phyloP scores from a whole-genome alignment of 441 rosid genomes.

The Rhodomyrtus psidioides region DNA sequence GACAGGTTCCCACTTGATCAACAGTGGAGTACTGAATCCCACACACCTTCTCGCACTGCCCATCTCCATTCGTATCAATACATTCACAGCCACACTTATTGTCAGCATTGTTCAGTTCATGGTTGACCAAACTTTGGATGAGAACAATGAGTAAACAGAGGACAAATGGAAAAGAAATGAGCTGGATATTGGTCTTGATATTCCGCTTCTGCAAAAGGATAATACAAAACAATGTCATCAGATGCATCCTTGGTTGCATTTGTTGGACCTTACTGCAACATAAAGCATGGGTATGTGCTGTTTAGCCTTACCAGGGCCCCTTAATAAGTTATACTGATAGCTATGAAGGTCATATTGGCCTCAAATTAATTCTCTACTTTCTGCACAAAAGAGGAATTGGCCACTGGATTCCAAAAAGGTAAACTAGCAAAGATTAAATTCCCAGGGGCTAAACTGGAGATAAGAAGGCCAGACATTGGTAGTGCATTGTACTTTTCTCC shows the following conservation, averaged over 20 bases:
- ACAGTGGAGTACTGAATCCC: slow-evolving; percentile 38
- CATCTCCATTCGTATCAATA: slow-evolving; percentile 27
- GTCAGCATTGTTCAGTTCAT: not conserved
- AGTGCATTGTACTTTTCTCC: not conserved
- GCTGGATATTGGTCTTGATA: slow-evolving; percentile 3
- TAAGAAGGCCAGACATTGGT: not conserved
- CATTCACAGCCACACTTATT: slow-evolving; percentile 26
- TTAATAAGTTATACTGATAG: not conserved
- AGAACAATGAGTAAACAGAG: slow-evolving; percentile 1
- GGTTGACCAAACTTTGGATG: not conserved
- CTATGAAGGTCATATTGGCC: not conserved
- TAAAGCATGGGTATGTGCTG: not conserved
- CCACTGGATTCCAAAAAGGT: not conserved
- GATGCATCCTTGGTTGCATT: not conserved
- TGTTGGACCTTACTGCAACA: not conserved
- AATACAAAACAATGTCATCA: not conserved
- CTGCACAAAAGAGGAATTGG: not conserved
- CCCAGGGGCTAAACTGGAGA: not conserved
- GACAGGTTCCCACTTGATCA: not conserved
- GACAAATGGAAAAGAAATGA: not conserved
- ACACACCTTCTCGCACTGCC: slow-evolving; percentile 45
- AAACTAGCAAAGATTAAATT: not conserved
- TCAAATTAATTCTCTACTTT: not conserved
- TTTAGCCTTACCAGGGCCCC: not conserved
- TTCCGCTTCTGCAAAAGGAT: slow-evolving; percentile 3